Evolutionary conservation across 148 eudicot genomes (phyloP).

Genomic region (Rhododendron ovatum): DNA sequence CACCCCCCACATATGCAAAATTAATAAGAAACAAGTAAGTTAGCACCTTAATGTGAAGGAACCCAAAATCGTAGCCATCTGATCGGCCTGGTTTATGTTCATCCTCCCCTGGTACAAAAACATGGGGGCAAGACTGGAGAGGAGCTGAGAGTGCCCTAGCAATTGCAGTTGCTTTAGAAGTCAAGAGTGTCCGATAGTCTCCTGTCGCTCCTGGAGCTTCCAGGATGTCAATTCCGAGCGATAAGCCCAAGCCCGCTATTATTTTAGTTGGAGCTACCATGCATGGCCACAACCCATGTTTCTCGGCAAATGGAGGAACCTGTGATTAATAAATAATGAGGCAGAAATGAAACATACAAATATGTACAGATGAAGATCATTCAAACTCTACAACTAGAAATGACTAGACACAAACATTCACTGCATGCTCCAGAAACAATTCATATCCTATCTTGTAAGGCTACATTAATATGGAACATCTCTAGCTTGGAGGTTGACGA

Average conservation of each 20-base stretch:
- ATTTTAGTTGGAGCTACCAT: slow-evolving; percentile 99
- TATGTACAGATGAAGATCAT: not conserved
- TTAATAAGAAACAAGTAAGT: not conserved
- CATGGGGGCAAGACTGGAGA: slow-evolving; percentile 51
- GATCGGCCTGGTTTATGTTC: slow-evolving; percentile 76
- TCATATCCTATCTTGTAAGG: not conserved
- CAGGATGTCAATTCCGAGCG: slow-evolving; percentile 91
- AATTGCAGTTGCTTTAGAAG: slow-evolving; percentile 86
- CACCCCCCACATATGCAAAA: not conserved
- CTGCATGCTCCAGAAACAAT: not conserved
- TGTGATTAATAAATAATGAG: slow-evolving; percentile 21
- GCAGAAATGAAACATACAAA: not conserved
- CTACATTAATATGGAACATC: not conserved
- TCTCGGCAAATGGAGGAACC: slow-evolving; percentile 76
- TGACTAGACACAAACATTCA: not conserved
- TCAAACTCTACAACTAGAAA: not conserved
- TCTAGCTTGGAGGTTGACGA: not conserved
- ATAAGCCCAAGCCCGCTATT: slow-evolving; percentile 90
- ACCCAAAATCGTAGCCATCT: slow-evolving; percentile 93
- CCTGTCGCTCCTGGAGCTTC: slow-evolving; percentile 98
- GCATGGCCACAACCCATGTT: slow-evolving; percentile 82
- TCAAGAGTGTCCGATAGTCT: slow-evolving; percentile 82
- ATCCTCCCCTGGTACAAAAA: slow-evolving; percentile 89
- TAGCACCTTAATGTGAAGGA: slow-evolving; percentile 87
- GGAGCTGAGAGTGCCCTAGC: slow-evolving; percentile 87